Evolutionary conservation across 1,284 basidiomycete genomes (phyloP), one percentile per base, ranked within the genome.

Genomic region (Veloporphyrellus conicus): DNA sequence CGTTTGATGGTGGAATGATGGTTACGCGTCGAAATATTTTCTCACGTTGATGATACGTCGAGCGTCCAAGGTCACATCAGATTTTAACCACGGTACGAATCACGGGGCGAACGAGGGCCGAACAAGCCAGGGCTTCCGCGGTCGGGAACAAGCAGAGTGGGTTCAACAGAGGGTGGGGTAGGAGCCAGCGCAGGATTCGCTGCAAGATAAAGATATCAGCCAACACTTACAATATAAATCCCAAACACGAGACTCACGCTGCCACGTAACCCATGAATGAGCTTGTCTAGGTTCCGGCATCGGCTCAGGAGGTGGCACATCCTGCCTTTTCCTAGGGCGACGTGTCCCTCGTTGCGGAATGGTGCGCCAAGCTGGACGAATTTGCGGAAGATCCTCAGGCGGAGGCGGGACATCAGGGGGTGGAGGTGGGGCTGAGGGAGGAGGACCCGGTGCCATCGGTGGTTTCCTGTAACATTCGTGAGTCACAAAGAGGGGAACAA

Each of bases 261-360:
- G 79, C 84, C 85, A 87, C 38, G 78, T 78, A 35, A 72, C 73
- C 83, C 84, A 84, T 5, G 78, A 79, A 29, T 61, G 61, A 18
- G 66, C 63, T 59, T 71, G 72, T 49, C 63, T 71, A 49, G 70
- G 69, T 48, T 62, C 64, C 45, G 59, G 66, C 2, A 58, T 55
- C 20, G 68, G 65, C 7, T 69, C 64, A 2, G 69, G 60, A 1
- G 64, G 58, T 9, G 66, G 58, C 3, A 51, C 54, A 4, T 67
- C 65, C 40, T 66, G 68, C 57, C 41, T 47, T 34, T 73, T 78
- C 53, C 68, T 70, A 56, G 70, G 58, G 46, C 64, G 76, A 55
- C 73, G 72, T 41, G 58, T 66, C 34, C 58, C 54, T 35, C 70
- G 71, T 9, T 65, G 70, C 20, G 61, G 60, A 28, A 82, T 69